Percentiles rank a stretch among this genome's conserved stretches.
Evolutionary conservation across 2,329 filamentous ascomycete genomes (phyloP).

Genomic region (Byssochlamys sp.): DNA sequence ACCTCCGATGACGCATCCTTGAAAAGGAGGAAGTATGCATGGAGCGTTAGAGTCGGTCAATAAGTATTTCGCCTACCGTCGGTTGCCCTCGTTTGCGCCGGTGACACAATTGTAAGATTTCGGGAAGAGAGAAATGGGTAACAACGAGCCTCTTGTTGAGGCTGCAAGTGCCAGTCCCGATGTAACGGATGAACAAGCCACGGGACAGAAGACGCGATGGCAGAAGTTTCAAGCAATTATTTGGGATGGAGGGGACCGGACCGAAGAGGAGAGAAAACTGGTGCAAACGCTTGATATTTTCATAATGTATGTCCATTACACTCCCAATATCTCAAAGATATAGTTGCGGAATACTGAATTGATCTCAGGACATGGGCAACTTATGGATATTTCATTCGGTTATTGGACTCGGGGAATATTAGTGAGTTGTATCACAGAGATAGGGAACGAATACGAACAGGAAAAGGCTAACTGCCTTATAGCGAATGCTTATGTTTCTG

Average conservation of each 20-base stretch:
- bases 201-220: constrained; percentile 4
- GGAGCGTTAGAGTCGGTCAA: background rate
- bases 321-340: background rate
- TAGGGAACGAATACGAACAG: background rate
- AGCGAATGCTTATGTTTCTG: background rate
- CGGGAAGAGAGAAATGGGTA: background rate
- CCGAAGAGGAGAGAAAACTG: constrained; percentile 5
- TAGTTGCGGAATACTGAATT: background rate
- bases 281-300: constrained; percentile 8
- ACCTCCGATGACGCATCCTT: background rate
- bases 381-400: constrained; percentile 7
- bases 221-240: constrained; percentile 7
- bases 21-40: background rate
- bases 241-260: constrained; percentile 8
- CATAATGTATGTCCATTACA: constrained; percentile 3
- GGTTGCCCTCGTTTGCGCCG: background rate
- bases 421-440: constrained; percentile 4
- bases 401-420: constrained; percentile 7
- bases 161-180: background rate
- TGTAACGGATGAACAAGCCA: background rate
- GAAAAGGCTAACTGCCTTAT: background rate
- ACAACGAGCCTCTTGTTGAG: background rate
- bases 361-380: constrained; percentile 7
- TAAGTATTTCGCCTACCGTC: background rate
- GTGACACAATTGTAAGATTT: background rate